These are phyloP conservation scores for Pulveroboletus sp. DNA, from an alignment of 1,284 basidiomycete species.

Conservation along the genomic window DNA sequence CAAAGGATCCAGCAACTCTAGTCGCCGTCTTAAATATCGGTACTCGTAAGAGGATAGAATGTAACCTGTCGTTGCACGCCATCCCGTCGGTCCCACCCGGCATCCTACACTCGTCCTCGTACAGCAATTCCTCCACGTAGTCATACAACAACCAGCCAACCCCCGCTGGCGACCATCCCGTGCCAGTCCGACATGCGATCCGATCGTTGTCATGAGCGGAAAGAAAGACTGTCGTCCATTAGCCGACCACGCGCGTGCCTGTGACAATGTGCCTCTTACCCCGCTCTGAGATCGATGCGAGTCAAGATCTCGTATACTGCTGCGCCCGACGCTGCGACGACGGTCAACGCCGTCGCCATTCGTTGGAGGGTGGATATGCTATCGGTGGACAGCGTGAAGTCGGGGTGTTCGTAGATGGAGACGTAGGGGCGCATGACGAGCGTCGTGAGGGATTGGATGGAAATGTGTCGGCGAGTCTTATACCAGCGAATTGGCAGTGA, in stretches of 20 bases:
- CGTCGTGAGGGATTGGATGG: not conserved
- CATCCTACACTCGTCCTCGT: conserved; percentile 15
- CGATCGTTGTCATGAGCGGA: conserved; percentile 14
- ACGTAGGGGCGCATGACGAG: conserved; percentile 47
- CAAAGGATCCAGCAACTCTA: conserved; percentile 60
- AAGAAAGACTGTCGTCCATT: conserved; percentile 16
- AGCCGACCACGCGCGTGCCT: not conserved
- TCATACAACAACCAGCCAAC: conserved; percentile 19
- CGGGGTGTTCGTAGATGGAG: conserved; percentile 55
- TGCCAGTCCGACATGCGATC: not conserved
- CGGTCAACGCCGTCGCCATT: conserved; percentile 29
- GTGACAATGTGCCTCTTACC: conserved; percentile 14
- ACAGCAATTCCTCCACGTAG: conserved; percentile 2
- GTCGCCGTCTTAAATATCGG: not conserved
- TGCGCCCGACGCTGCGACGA: conserved; percentile 36
- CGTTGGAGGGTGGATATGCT: conserved; percentile 28
- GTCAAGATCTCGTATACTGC: conserved; percentile 34
- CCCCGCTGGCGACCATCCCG: not conserved
- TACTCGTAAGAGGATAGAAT: conserved; percentile 7
- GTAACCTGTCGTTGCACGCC: conserved; percentile 2
- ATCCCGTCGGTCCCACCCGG: not conserved
- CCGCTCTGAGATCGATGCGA: conserved; percentile 13
- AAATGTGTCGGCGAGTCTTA: not conserved
- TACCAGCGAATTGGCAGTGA: not conserved
- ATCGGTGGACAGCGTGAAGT: conserved; percentile 40